phyloP scores from a whole-genome alignment of 2,329 filamentous ascomycete genomes.

The Pyricularia sp. region DNA sequence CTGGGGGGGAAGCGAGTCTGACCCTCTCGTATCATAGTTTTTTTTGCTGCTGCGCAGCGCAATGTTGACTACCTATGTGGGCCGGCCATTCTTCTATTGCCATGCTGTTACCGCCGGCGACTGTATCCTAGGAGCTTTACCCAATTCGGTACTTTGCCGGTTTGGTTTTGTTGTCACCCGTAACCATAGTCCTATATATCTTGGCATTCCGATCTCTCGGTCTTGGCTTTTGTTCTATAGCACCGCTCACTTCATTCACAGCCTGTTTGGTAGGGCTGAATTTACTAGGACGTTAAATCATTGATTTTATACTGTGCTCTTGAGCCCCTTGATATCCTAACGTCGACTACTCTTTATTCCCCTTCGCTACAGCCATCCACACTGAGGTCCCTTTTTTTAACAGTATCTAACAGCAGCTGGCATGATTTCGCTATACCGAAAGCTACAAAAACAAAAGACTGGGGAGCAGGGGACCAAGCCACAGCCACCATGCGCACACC shows the following conservation, averaged over 20 bases:
- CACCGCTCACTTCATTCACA: neutral
- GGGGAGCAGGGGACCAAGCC: neutral
- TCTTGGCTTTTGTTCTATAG: neutral
- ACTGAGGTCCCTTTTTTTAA: neutral
- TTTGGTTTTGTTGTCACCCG: neutral
- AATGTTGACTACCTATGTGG: neutral
- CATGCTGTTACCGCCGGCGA: neutral
- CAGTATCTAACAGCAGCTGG: neutral
- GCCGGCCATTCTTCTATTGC: neutral
- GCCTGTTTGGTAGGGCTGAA: neutral
- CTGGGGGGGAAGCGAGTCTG: neutral
- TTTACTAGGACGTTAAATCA: neutral
- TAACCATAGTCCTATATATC: neutral
- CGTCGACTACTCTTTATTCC: neutral
- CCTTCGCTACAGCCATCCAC: neutral
- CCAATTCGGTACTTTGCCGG: neutral
- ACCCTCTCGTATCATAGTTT: neutral
- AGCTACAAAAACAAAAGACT: neutral
- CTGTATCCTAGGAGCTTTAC: neutral
- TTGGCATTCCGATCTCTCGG: neutral
- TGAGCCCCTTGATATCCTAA: no score
- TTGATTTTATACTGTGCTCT: neutral
- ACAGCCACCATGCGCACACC: neutral
- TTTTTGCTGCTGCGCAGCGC: neutral
- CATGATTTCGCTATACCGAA: slow-evolving; percentile 3